phyloP scores from a whole-genome alignment of 192 early-diverging fungal genomes.

The Lunasporangiospora selenospora region DNA sequence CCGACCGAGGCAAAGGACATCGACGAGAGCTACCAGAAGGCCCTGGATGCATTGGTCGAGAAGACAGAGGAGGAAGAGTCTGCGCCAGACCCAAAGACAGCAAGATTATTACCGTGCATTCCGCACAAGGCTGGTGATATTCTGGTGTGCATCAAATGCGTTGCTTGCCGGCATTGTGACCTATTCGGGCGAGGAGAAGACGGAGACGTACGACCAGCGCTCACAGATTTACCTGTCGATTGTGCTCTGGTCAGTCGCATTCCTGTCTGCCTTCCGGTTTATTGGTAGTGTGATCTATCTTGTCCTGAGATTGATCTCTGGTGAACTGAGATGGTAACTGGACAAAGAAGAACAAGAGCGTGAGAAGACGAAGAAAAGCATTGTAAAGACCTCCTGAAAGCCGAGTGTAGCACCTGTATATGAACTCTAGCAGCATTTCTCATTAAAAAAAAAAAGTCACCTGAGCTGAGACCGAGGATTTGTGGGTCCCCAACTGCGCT shows the following conservation, averaged over 20 bases:
- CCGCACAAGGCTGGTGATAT: slow-evolving; percentile 81
- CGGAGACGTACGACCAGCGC: slow-evolving; percentile 19
- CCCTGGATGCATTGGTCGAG: slow-evolving; percentile 61
- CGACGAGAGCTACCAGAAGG: slow-evolving; percentile 81
- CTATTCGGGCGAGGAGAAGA: slow-evolving; percentile 50
- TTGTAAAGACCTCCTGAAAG: too few species aligned
- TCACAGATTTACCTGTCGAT: slow-evolving; percentile 75
- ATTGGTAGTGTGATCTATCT: slow-evolving; percentile 75
- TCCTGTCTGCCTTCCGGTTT: slow-evolving; percentile 75
- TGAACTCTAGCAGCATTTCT: too few species aligned
- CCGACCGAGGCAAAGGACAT: slow-evolving; percentile 78
- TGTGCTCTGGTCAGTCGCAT: slow-evolving; percentile 86
- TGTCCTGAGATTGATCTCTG: slow-evolving; percentile 56
- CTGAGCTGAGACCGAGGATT: too few species aligned
- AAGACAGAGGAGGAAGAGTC: slow-evolving; percentile 44
- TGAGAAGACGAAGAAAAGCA: too few species aligned
- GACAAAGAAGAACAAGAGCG: too few species aligned
- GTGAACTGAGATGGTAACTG: slow-evolving; percentile 43
- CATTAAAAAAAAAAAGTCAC: too few species aligned
- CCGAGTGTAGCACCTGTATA: too few species aligned
- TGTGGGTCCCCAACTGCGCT: too few species aligned
- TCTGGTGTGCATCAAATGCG: slow-evolving; percentile 87
- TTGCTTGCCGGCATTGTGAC: slow-evolving; percentile 76
- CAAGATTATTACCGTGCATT: slow-evolving; percentile 91
- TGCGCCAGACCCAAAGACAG: slow-evolving; percentile 64